Base-by-base conservation (phyloP, 768 basidiomycete species). In the Hygrocybe coccinea region DNA sequence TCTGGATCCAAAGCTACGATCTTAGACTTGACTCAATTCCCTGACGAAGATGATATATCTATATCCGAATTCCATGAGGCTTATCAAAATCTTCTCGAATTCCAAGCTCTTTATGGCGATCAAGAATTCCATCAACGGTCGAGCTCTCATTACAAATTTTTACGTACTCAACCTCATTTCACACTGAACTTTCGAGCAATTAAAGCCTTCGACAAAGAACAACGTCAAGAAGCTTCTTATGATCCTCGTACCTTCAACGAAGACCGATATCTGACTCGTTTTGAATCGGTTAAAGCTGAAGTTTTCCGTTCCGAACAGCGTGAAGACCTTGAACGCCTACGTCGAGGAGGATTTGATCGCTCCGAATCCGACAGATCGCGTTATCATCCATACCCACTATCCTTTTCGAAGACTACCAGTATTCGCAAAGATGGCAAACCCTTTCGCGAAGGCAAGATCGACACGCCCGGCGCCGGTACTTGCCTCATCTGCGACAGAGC, bases 11-110 rank as follows among this genome's bases (percentile, higher is more conserved):
- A 39, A 21, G 24, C 14, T 5, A 50, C 52, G 14, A 51, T 64
- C 36, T 29, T 65, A 3, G 57, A 65, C 39, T 35, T 57, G 29
- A 35, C 51, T 7, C 46, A 53, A 14, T 65, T 65, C 38, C 58
- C 56, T 1, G 38, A 56, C 15, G 58, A 64, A 39, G 11, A 7
- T 9, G 29, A 29, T 14, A 51, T 64, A 15, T 57, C 59, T 34
- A 44, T 56, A 2, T 49, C 29, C 0, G 57, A 64, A 15, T n/a
- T n/a, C n/a, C n/a, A n/a, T n/a, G n/a, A n/a, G n/a, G n/a, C n/a
- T n/a, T n/a, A n/a, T n/a, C n/a, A n/a, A n/a, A n/a, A n/a, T n/a
- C n/a, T n/a, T n/a, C n/a, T n/a, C n/a, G n/a, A n/a, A n/a, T 64
- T 64, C 34, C 47, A 49, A 8, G 37, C 33, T 11, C 37, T 24